Conservation (phyloP, 169 alveolate genomes). For the Cardiosporidium cionae region DNA sequence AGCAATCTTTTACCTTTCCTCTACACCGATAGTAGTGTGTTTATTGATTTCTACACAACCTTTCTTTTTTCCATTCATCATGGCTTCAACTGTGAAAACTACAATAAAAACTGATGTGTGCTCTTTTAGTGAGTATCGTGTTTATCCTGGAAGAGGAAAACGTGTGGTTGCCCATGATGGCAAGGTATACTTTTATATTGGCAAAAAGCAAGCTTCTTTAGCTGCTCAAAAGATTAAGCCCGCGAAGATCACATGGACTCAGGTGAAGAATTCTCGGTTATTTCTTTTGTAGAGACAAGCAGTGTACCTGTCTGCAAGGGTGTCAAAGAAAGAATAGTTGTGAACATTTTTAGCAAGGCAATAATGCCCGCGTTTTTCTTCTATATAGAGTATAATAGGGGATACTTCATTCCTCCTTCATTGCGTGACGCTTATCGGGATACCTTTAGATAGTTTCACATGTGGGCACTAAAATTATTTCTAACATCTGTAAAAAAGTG, state of each 20-base stretch:
- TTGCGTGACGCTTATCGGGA: background rate
- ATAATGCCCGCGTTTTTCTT: background rate
- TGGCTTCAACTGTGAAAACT: constrained; percentile 32
- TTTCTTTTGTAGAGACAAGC: background rate
- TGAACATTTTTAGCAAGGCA: background rate
- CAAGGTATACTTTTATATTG: constrained; percentile 75
- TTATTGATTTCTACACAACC: background rate
- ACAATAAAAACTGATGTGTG: constrained; percentile 89
- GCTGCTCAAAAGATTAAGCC: constrained; percentile 87
- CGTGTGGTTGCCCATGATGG: constrained; percentile 93
- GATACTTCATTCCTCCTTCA: background rate
- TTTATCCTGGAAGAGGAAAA: constrained; percentile 97
- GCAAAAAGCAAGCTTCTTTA: constrained; percentile 83
- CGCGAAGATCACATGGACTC: constrained; percentile 92
- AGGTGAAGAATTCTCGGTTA: constrained; percentile 19
- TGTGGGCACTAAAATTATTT: no score
- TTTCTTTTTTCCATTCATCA: background rate
- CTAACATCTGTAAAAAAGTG: no score
- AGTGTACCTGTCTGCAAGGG: background rate
- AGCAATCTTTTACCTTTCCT: background rate
- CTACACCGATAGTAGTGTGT: background rate
- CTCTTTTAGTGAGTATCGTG: constrained; percentile 91
- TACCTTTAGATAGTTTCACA: background rate
- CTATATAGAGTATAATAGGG: background rate
- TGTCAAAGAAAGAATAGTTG: background rate